Evolutionary conservation across 2,329 filamentous ascomycete species (phyloP), one percentile per base, ranked within the genome.

Genomic region (Albifimbria verrucaria): DNA sequence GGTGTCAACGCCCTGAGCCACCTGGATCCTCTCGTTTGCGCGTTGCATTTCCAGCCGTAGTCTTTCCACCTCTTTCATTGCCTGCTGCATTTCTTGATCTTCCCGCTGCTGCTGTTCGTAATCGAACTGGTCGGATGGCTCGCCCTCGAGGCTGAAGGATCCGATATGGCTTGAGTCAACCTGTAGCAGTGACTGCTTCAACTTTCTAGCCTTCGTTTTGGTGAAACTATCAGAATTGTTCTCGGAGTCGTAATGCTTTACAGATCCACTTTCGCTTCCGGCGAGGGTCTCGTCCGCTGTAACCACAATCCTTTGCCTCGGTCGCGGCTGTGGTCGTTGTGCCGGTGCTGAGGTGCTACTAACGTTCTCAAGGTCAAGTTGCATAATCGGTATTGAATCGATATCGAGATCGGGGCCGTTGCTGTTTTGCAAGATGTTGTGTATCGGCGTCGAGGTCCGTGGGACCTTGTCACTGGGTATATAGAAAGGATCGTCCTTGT

Each of bases 401-500:
- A 99, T 87, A 66, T 99, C 93, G 9, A 97, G 75, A 44, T 89
- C 88, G 2, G 87, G 85, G 2, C 86, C 87, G 65, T 93, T 92
- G 53, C 84, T 85, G 53, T 79, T 85, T 54, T 84, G 80, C 3
- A 89, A 75, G 53, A 94, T 90, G 58, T 84, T 89, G 64, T 93
- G 89, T 48, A 94, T 86, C 1, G 90, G 90, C 1, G 89, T 93
- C 1, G 88, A 87, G 6, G 81, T 81, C 28, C 84, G 83, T 4
- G 83, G 84, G 1, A 74, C 72, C n/a, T 72, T 73, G 23, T 76
- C 77, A 42, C 72, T 75, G 32, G 72, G 75, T 64, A 99, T 97
- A 66, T 99, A 99, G 69, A 96, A 99, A 1, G 94, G 94, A 63
- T 99, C 94, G 65, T 97, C 93, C 60, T 83, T 89, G 68, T 96